Evolutionary conservation across 495 filamentous ascomycete species (phyloP), one percentile per base, ranked within the genome.

Genomic region (Tuber microsphaerosporum): DNA sequence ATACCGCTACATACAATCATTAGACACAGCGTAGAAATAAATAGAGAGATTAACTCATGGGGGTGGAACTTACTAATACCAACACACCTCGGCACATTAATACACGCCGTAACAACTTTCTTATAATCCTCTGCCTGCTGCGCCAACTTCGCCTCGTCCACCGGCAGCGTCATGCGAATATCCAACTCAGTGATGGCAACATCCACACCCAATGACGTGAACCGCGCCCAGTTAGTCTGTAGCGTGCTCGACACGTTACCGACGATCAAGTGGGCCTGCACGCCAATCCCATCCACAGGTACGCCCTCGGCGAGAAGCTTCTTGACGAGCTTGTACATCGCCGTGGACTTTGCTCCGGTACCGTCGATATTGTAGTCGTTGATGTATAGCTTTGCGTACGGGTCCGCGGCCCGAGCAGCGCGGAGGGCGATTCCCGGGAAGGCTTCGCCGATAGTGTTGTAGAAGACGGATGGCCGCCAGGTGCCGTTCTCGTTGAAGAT

Each of bases 301-400:
- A 37, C 85, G 0, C 87, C 88, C 34, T 85, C 86, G 1, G 85
- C 84, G 71, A 88, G 76, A 34, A 92, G 80, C 39, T 87, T 80
- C 75, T 87, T 85, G 73, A 91, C 87, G 69, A 91, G 87, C 16
- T 79, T 81, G 17, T 84, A 83, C 6, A 85, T 85, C 8, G 80
- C 87, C 0, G 84, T 84, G 46, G 85, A 82, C 81, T 90, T 88
- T 69, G 84, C 76, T 8, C 87, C 85, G 9, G 85, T 84, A 7
- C 81, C 85, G 81, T 91, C 90, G 79, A 90, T 88, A 84, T 89
- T 91, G 84, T 91, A 92, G 77, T 90, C 89, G 80, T 91, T 91
- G 85, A 89, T 90, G 80, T 90, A 91, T 31, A 91, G 86, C 84
- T 91, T 91, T 8, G 88, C 87, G 22, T 81, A 72, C 0, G 87